Conservation (phyloP, 176 grass and related monocot species). For the Carex scoparia region DNA sequence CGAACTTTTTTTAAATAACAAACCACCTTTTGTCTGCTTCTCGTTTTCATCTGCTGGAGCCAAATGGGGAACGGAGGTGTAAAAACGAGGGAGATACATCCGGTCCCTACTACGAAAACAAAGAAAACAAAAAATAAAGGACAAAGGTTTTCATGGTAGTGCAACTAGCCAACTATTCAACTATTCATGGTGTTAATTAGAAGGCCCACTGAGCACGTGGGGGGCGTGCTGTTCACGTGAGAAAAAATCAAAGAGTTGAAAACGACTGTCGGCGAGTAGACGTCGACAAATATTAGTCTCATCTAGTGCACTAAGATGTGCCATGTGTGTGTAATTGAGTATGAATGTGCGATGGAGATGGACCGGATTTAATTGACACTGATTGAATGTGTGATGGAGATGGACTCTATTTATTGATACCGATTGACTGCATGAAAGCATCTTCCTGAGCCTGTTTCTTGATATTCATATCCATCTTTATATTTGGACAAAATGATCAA, state of each 20-base stretch:
- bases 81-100: too few relatives aligned
- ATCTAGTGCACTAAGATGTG: neutral
- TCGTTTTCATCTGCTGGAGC: too few relatives aligned
- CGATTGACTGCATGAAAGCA: neutral
- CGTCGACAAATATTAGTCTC: neutral
- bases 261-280: neutral
- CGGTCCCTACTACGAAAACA: neutral
- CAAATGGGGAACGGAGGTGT: neutral
- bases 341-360: neutral
- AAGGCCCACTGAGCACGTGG: neutral
- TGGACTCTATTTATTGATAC: too few relatives aligned
- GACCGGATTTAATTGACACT: neutral
- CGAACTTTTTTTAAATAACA: too few relatives aligned
- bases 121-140: neutral
- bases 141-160: neutral
- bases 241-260: neutral
- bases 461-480: too few relatives aligned
- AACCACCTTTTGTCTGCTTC: too few relatives aligned
- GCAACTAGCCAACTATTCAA: too few relatives aligned
- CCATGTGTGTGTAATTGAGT: neutral
- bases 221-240: neutral
- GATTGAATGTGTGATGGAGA: constrained; percentile 3
- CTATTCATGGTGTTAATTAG: neutral
- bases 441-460: too few relatives aligned
- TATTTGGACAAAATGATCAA: too few relatives aligned